A percentile compares a stretch with the other conserved stretches of the same genome.
phyloP scores from a whole-genome alignment of 148 eudicot genomes.

The Linanthus parryae region DNA sequence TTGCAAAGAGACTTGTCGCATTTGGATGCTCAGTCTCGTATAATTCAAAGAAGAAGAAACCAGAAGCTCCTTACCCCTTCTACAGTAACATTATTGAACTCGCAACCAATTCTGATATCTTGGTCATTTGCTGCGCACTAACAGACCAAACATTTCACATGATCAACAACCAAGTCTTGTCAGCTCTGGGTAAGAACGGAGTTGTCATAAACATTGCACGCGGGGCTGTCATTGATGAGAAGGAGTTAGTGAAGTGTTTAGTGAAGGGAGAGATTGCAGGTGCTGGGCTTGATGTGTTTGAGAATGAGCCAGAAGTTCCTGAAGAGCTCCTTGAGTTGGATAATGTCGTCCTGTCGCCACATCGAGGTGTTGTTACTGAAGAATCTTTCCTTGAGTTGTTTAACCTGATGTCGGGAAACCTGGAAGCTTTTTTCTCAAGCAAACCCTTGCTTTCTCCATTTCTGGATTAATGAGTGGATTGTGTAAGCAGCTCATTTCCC shows the following conservation, averaged over 20 bases:
- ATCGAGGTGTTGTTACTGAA: slow-evolving; percentile 36
- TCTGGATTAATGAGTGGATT: slow-evolving; percentile 10
- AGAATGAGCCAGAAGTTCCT: slow-evolving; percentile 57
- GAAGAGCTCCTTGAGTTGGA: slow-evolving; percentile 45
- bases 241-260: slow-evolving; percentile 43
- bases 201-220: slow-evolving; percentile 54
- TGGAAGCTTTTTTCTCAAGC: slow-evolving; percentile 57
- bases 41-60: slow-evolving; percentile 47
- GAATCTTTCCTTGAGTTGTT: slow-evolving; percentile 32
- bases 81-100: slow-evolving; percentile 28
- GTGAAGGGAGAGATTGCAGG: slow-evolving; percentile 54
- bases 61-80: slow-evolving; percentile 33
- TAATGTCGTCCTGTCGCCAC: slow-evolving; percentile 68
- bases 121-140: slow-evolving; percentile 54
- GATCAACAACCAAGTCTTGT: slow-evolving; percentile 49
- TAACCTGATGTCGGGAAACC: slow-evolving; percentile 40
- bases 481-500: no score
- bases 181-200: slow-evolving; percentile 55
- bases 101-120: slow-evolving; percentile 35
- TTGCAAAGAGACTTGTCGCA: slow-evolving; percentile 62
- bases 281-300: slow-evolving; percentile 81
- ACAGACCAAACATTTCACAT: slow-evolving; percentile 60
- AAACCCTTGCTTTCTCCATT: slow-evolving; percentile 42
- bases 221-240: slow-evolving; percentile 58
- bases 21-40: slow-evolving; percentile 55